Percentiles rank a stretch among this genome's conserved stretches.
Evolutionary conservation across 345 rosid genomes (phyloP).

Genomic region (Syzygium oleosum): DNA sequence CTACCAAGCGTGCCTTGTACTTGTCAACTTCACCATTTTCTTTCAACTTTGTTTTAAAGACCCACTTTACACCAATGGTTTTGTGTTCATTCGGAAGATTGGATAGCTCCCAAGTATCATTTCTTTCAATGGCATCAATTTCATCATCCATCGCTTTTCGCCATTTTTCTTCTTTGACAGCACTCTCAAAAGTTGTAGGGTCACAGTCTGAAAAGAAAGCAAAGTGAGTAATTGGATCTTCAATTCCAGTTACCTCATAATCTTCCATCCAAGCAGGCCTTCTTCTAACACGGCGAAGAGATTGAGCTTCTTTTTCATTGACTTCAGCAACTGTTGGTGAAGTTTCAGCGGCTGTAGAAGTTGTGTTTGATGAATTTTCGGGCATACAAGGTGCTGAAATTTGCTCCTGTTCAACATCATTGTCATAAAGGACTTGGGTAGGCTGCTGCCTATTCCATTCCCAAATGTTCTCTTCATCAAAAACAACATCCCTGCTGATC

Average conservation of each 20-base stretch:
- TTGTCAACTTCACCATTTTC: not conserved
- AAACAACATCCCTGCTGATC: not conserved
- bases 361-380: too few relatives aligned
- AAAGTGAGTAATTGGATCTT: too few relatives aligned
- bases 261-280: too few relatives aligned
- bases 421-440: not conserved
- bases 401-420: not conserved
- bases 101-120: not conserved
- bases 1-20: not conserved
- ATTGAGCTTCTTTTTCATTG: too few relatives aligned
- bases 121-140: not conserved
- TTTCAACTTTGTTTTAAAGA: not conserved
- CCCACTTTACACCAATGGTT: not conserved
- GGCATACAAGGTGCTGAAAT: not conserved
- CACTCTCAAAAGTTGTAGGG: too few relatives aligned
- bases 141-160: not conserved
- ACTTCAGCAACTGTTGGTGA: too few relatives aligned
- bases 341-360: too few relatives aligned
- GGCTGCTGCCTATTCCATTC: not conserved
- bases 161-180: not conserved
- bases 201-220: not conserved
- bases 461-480: not conserved
- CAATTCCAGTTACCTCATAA: too few relatives aligned
- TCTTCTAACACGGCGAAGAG: too few relatives aligned
- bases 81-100: not conserved